Percentiles rank a stretch among this genome's conserved stretches.
phyloP scores from a whole-genome alignment of 2,329 filamentous ascomycete species.

The Hypoxylon sp. region DNA sequence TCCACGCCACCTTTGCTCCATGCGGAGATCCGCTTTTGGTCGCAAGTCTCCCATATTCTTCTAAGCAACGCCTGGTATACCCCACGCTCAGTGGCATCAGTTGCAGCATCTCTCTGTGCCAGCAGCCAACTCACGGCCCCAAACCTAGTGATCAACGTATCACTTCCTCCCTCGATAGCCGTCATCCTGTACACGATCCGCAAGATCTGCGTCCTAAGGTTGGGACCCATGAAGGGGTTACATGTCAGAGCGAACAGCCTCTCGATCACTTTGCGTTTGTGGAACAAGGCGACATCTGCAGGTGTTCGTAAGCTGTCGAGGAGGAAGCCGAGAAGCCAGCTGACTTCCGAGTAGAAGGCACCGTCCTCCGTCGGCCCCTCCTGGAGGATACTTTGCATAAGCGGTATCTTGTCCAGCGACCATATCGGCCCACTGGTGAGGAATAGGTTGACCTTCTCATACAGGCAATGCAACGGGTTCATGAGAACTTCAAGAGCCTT shows the following conservation, averaged over 20 bases:
- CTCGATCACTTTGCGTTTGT: slow-evolving; percentile 65
- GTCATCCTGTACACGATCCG: slow-evolving; percentile 52
- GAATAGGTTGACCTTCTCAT: slow-evolving; percentile 88
- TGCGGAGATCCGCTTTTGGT: slow-evolving; percentile 51
- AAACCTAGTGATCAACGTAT: slow-evolving; percentile 55
- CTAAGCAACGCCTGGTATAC: slow-evolving; percentile 51
- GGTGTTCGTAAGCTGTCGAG: slow-evolving; percentile 52
- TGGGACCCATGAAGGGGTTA: slow-evolving; percentile 51
- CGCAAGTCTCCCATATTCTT: slow-evolving; percentile 53
- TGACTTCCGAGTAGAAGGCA: slow-evolving; percentile 54
- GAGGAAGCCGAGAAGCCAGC: slow-evolving; percentile 54
- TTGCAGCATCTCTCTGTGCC: slow-evolving; percentile 47
- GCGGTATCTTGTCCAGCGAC: slow-evolving; percentile 79
- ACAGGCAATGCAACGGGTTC: slow-evolving; percentile 85
- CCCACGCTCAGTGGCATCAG: slow-evolving; percentile 43
- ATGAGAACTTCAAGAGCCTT: slow-evolving; percentile 78
- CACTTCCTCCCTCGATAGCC: slow-evolving; percentile 53
- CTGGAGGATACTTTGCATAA: slow-evolving; percentile 74
- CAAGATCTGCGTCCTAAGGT: slow-evolving; percentile 50
- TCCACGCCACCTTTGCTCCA: slow-evolving; percentile 53
- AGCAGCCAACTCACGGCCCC: slow-evolving; percentile 52
- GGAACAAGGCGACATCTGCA: slow-evolving; percentile 53
- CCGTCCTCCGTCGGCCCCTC: slow-evolving; percentile 60
- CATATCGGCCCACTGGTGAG: slow-evolving; percentile 84
- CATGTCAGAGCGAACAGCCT: slow-evolving; percentile 59